A percentile compares a stretch with the other conserved stretches of the same genome.
Evolutionary conservation across 352 stramenopile species (phyloP).

Genomic region (Phytophthora cryptogea): DNA sequence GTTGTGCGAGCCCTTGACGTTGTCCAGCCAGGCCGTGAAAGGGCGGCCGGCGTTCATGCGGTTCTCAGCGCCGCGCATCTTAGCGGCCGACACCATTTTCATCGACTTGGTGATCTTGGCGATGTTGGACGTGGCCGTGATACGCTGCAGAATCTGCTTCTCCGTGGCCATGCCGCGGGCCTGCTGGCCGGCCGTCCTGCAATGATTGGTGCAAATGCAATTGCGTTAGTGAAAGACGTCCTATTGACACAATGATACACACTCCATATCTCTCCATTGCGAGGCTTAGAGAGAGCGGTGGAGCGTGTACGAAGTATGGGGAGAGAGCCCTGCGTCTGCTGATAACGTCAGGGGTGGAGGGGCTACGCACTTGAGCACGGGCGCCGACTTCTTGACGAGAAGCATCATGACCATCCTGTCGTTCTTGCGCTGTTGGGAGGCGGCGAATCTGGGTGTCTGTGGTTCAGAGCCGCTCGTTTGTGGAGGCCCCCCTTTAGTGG

Average conservation of each 20-base stretch:
- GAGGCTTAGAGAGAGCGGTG: neutral
- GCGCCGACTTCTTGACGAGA: constrained; percentile 50
- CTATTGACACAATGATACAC: no score
- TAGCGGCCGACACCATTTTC: constrained; percentile 99
- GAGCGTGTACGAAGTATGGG: neutral
- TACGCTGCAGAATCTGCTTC: constrained; percentile 98
- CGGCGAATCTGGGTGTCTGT: constrained; percentile 40
- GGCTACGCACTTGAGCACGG: constrained; percentile 56
- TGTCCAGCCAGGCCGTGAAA: constrained; percentile 85
- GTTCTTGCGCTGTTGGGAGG: constrained; percentile 23
- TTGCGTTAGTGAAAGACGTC: constrained; percentile 1
- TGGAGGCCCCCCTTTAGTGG: neutral
- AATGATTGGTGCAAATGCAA: neutral
- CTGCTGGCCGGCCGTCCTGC: constrained; percentile 71
- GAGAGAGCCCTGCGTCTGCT: constrained; percentile 1
- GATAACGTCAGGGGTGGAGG: neutral
- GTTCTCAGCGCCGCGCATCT: constrained; percentile 97
- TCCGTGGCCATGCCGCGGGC: constrained; percentile 97
- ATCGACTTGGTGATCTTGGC: constrained; percentile 99
- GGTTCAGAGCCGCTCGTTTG: constrained; percentile 40
- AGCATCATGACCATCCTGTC: constrained; percentile 55
- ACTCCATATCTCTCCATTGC: neutral
- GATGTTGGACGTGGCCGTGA: constrained; percentile 99
- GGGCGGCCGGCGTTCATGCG: constrained; percentile 82
- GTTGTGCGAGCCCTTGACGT: constrained; percentile 75